Evolutionary conservation across 306 rosid species (phyloP), one percentile per base, ranked within the genome.

Genomic region (Trichosanthes truncata): DNA sequence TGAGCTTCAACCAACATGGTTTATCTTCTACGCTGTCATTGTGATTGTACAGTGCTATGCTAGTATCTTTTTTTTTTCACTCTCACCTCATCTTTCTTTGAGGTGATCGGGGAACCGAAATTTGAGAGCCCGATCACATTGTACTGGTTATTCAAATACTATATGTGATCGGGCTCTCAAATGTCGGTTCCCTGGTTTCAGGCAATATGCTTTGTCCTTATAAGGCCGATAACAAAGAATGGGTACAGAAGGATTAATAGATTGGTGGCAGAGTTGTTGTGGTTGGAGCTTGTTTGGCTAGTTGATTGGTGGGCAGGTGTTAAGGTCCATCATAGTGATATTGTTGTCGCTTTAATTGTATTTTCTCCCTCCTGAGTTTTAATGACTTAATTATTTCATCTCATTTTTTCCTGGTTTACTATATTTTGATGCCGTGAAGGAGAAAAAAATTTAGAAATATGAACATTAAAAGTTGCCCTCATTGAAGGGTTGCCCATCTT

Each of bases 241-340:
- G 63, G 41, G 23, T 79, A 51, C 77, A 35, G 82, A 79, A 79
- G 77, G 51, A 79, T 79, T 49, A 79, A 79, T 38, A 49, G 82
- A 67, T 41, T 48, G 52, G 82, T 79, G 29, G 82, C 82, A 12
- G 82, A 79, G 65, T 31, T 79, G 10, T 52, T 79, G 25, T 79
- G 82, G 82, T 49, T 79, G 77, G 82, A 79, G 67, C 82, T 79
- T 79, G 55, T 79, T 45, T 79, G 82, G 82, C 3, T 79, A 49
- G 76, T 79, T 29, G 82, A 79, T 67, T 79, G 82, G 82, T 79
- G 82, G 82, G 82, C 82, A 20, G 82, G 77, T 49, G 82, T 79
- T 67, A 52, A 67, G 77, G 77, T 79, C 9, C 51, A 40, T 20
- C 36, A 25, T 20, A 52, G 23, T 15, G 55, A 41, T 33, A 51